Conservation (phyloP, 805 yeast species). For the Suhomyces kilbournensis region DNA sequence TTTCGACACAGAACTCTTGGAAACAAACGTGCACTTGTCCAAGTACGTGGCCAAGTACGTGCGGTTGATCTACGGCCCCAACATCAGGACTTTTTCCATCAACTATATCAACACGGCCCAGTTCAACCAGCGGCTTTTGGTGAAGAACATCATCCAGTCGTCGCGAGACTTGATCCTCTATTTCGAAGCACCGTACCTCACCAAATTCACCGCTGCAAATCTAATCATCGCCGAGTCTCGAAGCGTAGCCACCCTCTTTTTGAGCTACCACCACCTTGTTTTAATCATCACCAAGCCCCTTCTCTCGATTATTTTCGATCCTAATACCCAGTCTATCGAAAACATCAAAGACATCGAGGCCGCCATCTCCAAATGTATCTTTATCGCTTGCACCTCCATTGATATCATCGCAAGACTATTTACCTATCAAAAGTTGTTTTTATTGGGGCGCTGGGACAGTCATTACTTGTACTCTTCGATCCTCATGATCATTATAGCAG, state of each 20-base stretch:
- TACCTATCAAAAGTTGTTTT: slow-evolving; percentile 26
- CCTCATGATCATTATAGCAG: slow-evolving; percentile 25
- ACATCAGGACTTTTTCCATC: slow-evolving; percentile 36
- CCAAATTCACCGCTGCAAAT: slow-evolving; percentile 20
- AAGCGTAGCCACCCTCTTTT: slow-evolving; percentile 30
- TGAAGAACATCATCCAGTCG: slow-evolving; percentile 28
- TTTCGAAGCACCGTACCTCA: slow-evolving; percentile 30
- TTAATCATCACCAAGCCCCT: slow-evolving; percentile 34
- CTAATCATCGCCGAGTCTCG: slow-evolving; percentile 21
- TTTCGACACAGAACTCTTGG: slow-evolving; percentile 30
- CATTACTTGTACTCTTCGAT: slow-evolving; percentile 37
- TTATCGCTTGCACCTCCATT: slow-evolving; percentile 28
- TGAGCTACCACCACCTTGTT: slow-evolving; percentile 35
- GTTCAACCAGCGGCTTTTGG: slow-evolving; percentile 34
- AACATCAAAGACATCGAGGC: slow-evolving; percentile 21
- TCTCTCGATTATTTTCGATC: slow-evolving; percentile 28
- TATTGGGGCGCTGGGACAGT: slow-evolving; percentile 40
- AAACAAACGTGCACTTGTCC: slow-evolving; percentile 38
- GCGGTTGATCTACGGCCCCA: slow-evolving; percentile 38
- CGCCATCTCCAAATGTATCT: slow-evolving; percentile 27
- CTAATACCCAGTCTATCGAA: slow-evolving; percentile 19
- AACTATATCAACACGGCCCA: slow-evolving; percentile 41
- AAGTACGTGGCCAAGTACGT: slow-evolving; percentile 36
- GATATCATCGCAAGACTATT: slow-evolving; percentile 28
- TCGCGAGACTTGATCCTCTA: slow-evolving; percentile 26